phyloP scores from a whole-genome alignment of 2,329 filamentous ascomycete species.

The Ustilaginoidea virens region DNA sequence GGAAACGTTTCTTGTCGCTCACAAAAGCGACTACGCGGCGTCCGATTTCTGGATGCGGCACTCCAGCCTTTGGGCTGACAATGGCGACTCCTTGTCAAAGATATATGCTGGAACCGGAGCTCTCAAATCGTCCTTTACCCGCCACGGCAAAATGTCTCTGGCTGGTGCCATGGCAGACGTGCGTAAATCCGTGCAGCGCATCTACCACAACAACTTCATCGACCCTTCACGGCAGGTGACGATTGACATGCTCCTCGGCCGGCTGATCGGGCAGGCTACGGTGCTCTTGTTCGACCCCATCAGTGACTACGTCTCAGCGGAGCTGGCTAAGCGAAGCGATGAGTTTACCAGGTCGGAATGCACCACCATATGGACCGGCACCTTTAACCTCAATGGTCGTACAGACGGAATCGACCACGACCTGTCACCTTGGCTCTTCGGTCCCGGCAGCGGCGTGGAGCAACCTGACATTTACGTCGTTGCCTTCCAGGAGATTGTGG shows the following conservation, averaged over 20 bases:
- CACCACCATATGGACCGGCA: constrained; percentile 74
- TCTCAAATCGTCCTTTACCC: constrained; percentile 86
- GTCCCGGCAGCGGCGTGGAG: constrained; percentile 35
- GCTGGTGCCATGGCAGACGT: constrained; percentile 90
- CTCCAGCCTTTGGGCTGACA: constrained; percentile 91
- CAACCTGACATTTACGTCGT: constrained; percentile 79
- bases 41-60: constrained; percentile 87
- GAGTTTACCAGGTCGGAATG: constrained; percentile 63
- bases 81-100: constrained; percentile 82
- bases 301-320: constrained; percentile 72
- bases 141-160: constrained; percentile 88
- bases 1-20: constrained; percentile 65
- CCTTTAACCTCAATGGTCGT: constrained; percentile 88
- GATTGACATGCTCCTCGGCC: constrained; percentile 82
- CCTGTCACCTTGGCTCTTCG: constrained; percentile 74
- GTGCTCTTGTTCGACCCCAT: constrained; percentile 88
- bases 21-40: constrained; percentile 51
- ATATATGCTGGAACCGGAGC: constrained; percentile 96
- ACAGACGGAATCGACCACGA: constrained; percentile 65
- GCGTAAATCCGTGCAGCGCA: constrained; percentile 79
- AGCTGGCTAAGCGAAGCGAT: constrained; percentile 49
- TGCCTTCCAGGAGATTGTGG: constrained; percentile 97
- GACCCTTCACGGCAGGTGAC: constrained; percentile 88
- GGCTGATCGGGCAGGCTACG: constrained; percentile 66
- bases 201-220: constrained; percentile 96